Evolutionary conservation across 192 early-diverging fungal genomes (phyloP), one percentile per base, ranked within the genome.

Genomic region (Umbelopsis sp.): DNA sequence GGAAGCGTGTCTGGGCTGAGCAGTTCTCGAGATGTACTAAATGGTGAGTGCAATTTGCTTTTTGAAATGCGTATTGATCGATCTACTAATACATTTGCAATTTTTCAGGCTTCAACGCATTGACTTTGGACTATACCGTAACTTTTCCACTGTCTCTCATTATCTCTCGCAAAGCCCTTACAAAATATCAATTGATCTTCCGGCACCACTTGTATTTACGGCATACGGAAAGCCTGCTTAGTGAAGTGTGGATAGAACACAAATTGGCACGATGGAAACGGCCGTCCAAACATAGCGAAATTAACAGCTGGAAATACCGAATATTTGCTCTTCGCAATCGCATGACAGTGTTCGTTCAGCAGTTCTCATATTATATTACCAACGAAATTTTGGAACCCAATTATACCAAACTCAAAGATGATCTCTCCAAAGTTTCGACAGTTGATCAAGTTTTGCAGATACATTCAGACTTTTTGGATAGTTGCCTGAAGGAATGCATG

Each of bases 361-460:
- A 97, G 76, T 91, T 97, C 74, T 77, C 94, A 72, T 93, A 93
- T 75, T 97, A 96, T 72, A 85, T 92, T 45, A 91, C 91, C 66
- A 94, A 88, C 69, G 95, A 99, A 74, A 96, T 97, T 8, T 83
- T 99, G 49, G 97, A 98, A 73, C 95, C 94, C 33, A 89, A 92
- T 70, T 97, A 94, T 93, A 73, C 74, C n/a, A 71, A 71, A 23
- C 82, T 99, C 72, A 89, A 91, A 23, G 71, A 69, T 22, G 80
- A 87, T 64, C 74, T 97, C 65, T 68, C 77, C 41, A 85, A 85
- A 49, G 85, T 85, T 5, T 81, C 82, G 15, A 99, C 97, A 0
- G 93, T 98, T 30, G 95, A 98, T 68, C 90, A 97, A 30, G 84
- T 99, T 46, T 75, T 93, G 16, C 80, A 88, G 70, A 81, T 86